Conservation (phyloP, 441 rosid species). For the Sinapis alba region DNA sequence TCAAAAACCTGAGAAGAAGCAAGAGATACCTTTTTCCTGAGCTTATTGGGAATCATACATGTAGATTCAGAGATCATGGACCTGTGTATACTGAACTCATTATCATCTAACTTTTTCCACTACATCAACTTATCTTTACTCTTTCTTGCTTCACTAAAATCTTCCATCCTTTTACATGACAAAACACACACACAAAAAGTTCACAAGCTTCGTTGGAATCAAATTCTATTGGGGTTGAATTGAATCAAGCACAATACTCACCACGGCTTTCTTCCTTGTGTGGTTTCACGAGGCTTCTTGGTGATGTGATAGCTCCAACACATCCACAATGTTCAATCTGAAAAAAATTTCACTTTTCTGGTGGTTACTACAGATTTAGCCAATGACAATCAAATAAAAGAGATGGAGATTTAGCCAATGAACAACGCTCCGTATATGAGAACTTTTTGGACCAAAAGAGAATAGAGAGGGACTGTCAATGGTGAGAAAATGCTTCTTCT, state of each 20-base stretch:
- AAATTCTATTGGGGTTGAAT: not conserved
- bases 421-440: not conserved
- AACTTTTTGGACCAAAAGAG: slow-evolving; percentile 1
- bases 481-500: too few relatives aligned
- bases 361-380: not conserved
- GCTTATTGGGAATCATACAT: not conserved
- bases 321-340: slow-evolving; percentile 42
- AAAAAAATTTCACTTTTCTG: not conserved
- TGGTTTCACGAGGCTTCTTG: slow-evolving; percentile 26
- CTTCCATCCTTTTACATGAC: not conserved
- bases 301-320: slow-evolving; percentile 38
- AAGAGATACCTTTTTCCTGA: slow-evolving; percentile 34
- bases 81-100: slow-evolving; percentile 37
- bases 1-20: not conserved
- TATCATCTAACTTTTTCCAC: slow-evolving; percentile 47
- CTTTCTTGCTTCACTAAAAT: slow-evolving; percentile 21
- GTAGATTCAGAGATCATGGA: slow-evolving; percentile 45
- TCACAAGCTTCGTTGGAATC: not conserved
- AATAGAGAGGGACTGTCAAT: too few relatives aligned
- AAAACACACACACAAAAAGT: not conserved
- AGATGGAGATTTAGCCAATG: slow-evolving; percentile 13
- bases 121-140: slow-evolving; percentile 24
- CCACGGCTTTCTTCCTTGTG: slow-evolving; percentile 42
- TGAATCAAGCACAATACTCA: not conserved
- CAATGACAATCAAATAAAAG: not conserved